Conservation (phyloP, 257 asterid species). For the Nicotiana knightiana region DNA sequence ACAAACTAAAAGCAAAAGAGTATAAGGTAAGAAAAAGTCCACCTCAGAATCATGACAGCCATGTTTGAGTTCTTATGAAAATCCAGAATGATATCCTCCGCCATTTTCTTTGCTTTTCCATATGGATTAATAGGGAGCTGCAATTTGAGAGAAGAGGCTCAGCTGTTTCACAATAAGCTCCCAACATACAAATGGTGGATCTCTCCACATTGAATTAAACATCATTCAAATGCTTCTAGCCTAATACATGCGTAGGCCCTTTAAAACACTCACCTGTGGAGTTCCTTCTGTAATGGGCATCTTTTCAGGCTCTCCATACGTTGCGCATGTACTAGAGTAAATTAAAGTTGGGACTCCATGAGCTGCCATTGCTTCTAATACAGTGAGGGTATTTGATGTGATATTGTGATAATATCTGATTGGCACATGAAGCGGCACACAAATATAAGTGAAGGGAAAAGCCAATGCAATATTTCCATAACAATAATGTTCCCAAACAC, state of each 20-base stretch:
- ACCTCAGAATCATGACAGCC: constrained; percentile 87
- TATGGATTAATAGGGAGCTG: constrained; percentile 88
- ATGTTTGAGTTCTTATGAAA: constrained; percentile 74
- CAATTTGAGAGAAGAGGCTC: constrained; percentile 12
- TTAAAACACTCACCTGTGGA: constrained; percentile 40
- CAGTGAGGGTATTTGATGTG: constrained; percentile 75
- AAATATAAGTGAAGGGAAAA: not conserved
- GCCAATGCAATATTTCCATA: not conserved
- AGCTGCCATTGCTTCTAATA: constrained; percentile 71
- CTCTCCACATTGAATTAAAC: not conserved
- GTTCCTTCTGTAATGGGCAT: constrained; percentile 86
- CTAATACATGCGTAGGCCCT: not conserved
- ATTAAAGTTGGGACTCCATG: constrained; percentile 60
- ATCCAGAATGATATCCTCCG: constrained; percentile 83
- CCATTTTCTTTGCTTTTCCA: constrained; percentile 97
- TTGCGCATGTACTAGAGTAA: constrained; percentile 35
- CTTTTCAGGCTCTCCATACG: constrained; percentile 81
- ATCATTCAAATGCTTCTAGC: not conserved
- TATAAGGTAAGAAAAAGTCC: not conserved
- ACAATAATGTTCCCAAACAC: not conserved
- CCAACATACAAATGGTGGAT: not conserved
- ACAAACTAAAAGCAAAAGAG: not conserved
- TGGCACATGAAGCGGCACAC: not conserved
- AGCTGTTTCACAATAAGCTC: not conserved
- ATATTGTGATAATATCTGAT: constrained; percentile 90